Evolutionary conservation across 192 early-diverging fungal species (phyloP).

Genomic region (Umbelopsis vinacea): DNA sequence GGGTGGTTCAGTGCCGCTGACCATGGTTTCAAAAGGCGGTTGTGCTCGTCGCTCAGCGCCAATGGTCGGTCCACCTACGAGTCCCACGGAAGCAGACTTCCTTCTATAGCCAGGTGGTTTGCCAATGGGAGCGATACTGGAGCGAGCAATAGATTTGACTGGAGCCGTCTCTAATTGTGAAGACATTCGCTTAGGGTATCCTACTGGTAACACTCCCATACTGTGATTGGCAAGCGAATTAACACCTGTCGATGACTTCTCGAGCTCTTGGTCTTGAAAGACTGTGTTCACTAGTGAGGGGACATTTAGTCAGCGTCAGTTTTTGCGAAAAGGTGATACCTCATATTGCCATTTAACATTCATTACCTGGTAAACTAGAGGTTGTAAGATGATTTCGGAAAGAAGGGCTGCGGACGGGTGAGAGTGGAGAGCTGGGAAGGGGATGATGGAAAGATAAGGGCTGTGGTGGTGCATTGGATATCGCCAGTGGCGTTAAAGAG

Average conservation of each 20-base stretch:
- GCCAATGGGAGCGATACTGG: slow-evolving; percentile 28
- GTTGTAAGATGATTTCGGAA: slow-evolving; percentile 1
- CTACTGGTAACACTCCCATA: neutral
- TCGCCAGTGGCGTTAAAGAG: neutral
- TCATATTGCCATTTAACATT: too few species aligned
- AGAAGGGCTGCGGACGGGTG: slow-evolving; percentile 5
- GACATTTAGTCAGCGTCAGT: neutral
- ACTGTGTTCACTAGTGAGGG: neutral
- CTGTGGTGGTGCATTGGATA: neutral
- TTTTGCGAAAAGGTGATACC: too few species aligned
- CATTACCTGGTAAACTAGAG: slow-evolving; percentile 15
- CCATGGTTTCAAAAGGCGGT: neutral
- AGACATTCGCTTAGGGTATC: slow-evolving; percentile 16
- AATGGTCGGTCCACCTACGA: neutral
- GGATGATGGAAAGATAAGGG: slow-evolving; percentile 3
- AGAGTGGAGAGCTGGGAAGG: slow-evolving; percentile 13
- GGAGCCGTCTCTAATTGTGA: slow-evolving; percentile 4
- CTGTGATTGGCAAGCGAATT: neutral
- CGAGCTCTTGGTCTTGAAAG: neutral
- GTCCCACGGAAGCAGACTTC: slow-evolving; percentile 5
- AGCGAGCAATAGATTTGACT: neutral
- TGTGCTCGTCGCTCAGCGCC: slow-evolving; percentile 14
- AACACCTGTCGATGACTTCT: neutral
- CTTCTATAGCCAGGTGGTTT: slow-evolving; percentile 22
- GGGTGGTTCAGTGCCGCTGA: neutral